Conservation (phyloP, 2,329 filamentous ascomycete genomes). For the Colletotrichum sp. region DNA sequence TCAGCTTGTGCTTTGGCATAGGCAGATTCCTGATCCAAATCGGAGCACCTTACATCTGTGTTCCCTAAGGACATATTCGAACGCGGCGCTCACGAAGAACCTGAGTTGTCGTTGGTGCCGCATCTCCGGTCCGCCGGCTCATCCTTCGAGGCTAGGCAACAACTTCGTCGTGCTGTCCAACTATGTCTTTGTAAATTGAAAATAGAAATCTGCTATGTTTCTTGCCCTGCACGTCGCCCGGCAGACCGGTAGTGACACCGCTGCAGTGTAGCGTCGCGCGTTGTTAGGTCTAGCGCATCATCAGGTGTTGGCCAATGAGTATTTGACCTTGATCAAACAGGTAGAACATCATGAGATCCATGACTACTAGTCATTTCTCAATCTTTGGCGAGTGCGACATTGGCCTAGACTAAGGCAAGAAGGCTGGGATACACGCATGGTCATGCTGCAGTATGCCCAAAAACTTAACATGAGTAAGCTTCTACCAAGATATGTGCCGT, state of each 20-base stretch:
- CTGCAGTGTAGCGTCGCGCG: background rate
- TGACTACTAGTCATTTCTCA: background rate
- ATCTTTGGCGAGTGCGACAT: background rate
- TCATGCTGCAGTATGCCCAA: background rate
- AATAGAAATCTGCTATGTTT: background rate
- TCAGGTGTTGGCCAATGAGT: background rate
- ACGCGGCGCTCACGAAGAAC: background rate
- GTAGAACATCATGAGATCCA: background rate
- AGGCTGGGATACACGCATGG: background rate
- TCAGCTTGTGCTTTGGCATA: background rate
- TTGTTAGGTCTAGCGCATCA: background rate
- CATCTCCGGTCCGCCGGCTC: constrained; percentile 13
- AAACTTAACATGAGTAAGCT: constrained; percentile 6
- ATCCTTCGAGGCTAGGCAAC: background rate
- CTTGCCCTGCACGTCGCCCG: background rate
- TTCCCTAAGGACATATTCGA: background rate
- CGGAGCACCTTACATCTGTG: background rate
- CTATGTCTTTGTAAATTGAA: background rate
- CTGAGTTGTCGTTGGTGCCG: background rate
- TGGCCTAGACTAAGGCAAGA: background rate
- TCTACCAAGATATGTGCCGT: background rate
- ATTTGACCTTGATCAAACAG: background rate
- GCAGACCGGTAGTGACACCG: background rate
- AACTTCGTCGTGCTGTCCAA: background rate
- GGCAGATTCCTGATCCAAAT: background rate